Base-by-base conservation (phyloP, 2,329 filamentous ascomycete species). In the Colletotrichum limetticola region DNA sequence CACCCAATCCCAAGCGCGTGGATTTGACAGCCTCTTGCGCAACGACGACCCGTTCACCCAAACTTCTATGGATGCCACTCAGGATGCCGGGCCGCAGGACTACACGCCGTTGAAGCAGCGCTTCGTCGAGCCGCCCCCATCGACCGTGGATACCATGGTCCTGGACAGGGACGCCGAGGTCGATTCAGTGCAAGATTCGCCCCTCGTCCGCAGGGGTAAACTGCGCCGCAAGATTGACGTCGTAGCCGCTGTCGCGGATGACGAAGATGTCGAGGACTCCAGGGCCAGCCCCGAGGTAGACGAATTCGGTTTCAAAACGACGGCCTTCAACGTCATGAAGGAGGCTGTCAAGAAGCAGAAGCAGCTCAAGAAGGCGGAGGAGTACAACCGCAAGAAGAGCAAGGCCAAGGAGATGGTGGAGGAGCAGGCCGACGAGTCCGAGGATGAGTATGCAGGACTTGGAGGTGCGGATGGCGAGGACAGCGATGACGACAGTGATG, bases 401-500 rank as follows among this genome's bases (percentile, higher is more conserved):
- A 92, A 94, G 79, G 96, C 95, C 0, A 95, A 92, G 78, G 92
- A 93, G 28, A 94, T 98, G 89, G 88, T 99, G 49, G 91, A 98
- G 76, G 97, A 98, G 76, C 95, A 97, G 80, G 96, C 97, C 74
- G 94, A 98, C 78, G 97, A 99, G 83, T 99, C 97, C 0, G 97
- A 99, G 80, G 97, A 99, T 80, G 97, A 99, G 82, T 99, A 98
- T 81, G 96, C 95, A 52, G 97, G 97, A 5, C 87, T 99, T 11
- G 97, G 97, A 76, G 97, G 97, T 75, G 93, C 87, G 12, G 96
- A 95, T 82, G 95, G 96, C 73, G 96, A 98, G 76, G 94, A 96
- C 75, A 92, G 89, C 56, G 92, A 92, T 68, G 93, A 95, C 71
- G 90, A 94, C 72, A 93, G 92, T 46, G 91, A 92, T 46, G 91